Conservation (phyloP, 805 yeast species). For the Yamadazyma insecticola region DNA sequence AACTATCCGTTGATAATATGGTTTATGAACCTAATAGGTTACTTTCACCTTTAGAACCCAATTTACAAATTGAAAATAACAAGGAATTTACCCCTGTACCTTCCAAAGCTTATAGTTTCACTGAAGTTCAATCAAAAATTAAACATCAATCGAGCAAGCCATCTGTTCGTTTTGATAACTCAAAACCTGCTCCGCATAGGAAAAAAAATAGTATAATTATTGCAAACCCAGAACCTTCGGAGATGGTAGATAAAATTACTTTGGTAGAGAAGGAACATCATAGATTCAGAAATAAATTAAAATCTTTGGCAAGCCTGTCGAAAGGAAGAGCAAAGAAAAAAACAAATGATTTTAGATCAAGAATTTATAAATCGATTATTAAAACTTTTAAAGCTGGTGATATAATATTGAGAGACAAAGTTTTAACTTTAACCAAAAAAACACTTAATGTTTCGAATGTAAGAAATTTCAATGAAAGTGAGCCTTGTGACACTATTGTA, state of each 20-base stretch:
- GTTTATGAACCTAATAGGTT: too few relatives aligned
- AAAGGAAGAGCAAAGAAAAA: slow-evolving; percentile 16
- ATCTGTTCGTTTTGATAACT: too few relatives aligned
- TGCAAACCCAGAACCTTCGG: slow-evolving; percentile 21
- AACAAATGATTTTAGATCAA: slow-evolving; percentile 15
- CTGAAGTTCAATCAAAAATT: too few relatives aligned
- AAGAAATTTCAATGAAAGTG: slow-evolving; percentile 42
- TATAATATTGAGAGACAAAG: slow-evolving; percentile 59
- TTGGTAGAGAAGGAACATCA: slow-evolving; percentile 8
- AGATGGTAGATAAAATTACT: slow-evolving; percentile 6
- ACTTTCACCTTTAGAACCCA: too few relatives aligned
- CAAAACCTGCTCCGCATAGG: too few relatives aligned
- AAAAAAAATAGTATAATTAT: slow-evolving; percentile 10
- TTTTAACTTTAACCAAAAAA: slow-evolving; percentile 61
- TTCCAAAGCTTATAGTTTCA: too few relatives aligned
- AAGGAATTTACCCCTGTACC: too few relatives aligned
- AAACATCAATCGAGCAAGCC: too few relatives aligned
- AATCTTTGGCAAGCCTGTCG: slow-evolving; percentile 19
- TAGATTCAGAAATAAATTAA: slow-evolving; percentile 15
- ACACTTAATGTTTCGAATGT: slow-evolving; percentile 5
- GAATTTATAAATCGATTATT: slow-evolving; percentile 19
- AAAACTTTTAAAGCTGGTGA: slow-evolving; percentile 48
- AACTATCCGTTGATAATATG: too few relatives aligned
- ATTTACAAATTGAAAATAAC: too few relatives aligned
- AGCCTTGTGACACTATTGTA: slow-evolving; percentile 50